Evolutionary conservation across 257 asterid species (phyloP), one percentile per base, ranked within the genome.

Genomic region (Primulina eburnea): DNA sequence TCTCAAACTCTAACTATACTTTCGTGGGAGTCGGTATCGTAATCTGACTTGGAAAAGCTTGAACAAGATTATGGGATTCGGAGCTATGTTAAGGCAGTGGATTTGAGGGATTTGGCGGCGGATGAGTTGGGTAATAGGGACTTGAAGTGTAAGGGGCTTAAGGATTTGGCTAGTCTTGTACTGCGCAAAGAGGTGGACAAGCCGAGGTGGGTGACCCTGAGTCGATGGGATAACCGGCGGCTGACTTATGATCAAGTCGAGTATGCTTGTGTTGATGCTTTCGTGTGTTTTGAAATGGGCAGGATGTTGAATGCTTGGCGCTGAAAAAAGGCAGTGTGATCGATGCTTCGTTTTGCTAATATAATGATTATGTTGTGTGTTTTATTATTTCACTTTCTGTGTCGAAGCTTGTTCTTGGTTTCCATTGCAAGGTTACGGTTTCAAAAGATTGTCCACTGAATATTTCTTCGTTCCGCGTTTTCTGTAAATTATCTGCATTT

Each of bases 11-110:
- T 3, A 63, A 26, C 62, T 61, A 79, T 72, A 75, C 68, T 3
- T 84, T 87, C 62, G 86, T 86, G 0, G 90, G 92, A 6, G 20
- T 86, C n/a, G 92, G 88, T 17, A 68, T 86, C 12, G 11, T n/a
- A 16, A 0, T 4, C 37, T 60, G 92, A 87, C 38, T 60, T 80
- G 85, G 80, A 82, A 40, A 87, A 81, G 60, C 57, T 86, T 29
- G 67, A 70, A 66, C 76, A 78, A 76, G 86, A 82, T 33, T 80
- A 82, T 62, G 73, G 28, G 63, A 70, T 84, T 28, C 86, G 83
- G 71, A 68, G 12, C 28, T 65, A 69, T 2, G 50, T 77, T 16
- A 79, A 75, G 0, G 11, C 61, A 4, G 81, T 80, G 43, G 89
- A 89, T 74, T 62, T 89, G 80, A 71, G 88, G 79, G 14, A 28